These are phyloP conservation scores for Poronia punctata DNA, from an alignment of 495 filamentous ascomycete genomes.

Conservation along the genomic window DNA sequence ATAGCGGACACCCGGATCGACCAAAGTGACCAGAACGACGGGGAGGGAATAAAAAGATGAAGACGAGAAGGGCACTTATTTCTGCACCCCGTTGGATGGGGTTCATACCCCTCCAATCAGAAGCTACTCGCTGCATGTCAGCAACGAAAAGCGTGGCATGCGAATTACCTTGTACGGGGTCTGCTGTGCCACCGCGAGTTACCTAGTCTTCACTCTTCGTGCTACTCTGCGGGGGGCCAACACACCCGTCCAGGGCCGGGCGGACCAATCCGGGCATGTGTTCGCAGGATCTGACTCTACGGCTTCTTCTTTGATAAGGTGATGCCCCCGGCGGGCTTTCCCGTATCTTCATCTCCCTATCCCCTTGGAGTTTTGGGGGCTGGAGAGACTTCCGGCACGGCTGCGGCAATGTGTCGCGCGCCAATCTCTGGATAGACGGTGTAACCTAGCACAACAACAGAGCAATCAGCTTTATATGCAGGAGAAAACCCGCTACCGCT, in stretches of 20 bases:
- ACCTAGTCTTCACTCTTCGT: slow-evolving; percentile 16
- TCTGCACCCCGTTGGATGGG: too few relatives aligned
- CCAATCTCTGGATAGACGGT: slow-evolving; percentile 5
- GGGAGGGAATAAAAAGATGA: too few relatives aligned
- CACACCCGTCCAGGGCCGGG: slow-evolving; percentile 16
- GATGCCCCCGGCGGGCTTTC: too few relatives aligned
- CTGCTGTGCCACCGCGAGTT: slow-evolving; percentile 10
- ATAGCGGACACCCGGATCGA: too few relatives aligned
- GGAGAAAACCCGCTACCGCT: slow-evolving; percentile 4
- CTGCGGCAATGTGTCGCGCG: slow-evolving; percentile 10
- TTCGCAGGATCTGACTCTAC: slow-evolving; percentile 1
- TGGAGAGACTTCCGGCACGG: background rate
- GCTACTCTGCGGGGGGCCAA: slow-evolving; percentile 17
- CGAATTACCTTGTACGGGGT: slow-evolving; percentile 14
- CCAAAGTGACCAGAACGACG: too few relatives aligned
- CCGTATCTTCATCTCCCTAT: too few relatives aligned
- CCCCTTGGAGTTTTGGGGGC: slow-evolving; percentile 1
- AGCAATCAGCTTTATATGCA: slow-evolving; percentile 11
- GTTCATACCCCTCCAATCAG: too few relatives aligned
- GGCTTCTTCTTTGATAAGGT: background rate
- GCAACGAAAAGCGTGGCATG: slow-evolving; percentile 5
- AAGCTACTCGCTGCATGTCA: slow-evolving; percentile 7
- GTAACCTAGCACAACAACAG: slow-evolving; percentile 10
- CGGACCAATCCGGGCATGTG: slow-evolving; percentile 7
- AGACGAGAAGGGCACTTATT: too few relatives aligned